Evolutionary conservation across 352 stramenopile species (phyloP).

Genomic region (Phytopythium chamaehyphon): DNA sequence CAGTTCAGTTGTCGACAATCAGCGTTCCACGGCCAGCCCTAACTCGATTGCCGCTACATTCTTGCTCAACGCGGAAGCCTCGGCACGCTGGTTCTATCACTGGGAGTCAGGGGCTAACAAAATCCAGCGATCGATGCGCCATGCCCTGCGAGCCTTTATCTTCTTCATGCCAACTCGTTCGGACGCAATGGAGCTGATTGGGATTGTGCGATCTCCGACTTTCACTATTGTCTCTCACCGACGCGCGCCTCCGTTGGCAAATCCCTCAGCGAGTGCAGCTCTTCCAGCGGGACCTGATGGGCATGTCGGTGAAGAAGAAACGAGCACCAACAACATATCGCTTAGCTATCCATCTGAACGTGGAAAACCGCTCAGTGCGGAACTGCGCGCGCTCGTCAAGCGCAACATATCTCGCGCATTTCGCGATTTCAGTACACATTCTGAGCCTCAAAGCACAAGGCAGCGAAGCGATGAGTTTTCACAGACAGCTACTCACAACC

Average conservation of each 20-base stretch:
- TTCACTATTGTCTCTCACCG: slow-evolving; percentile 47
- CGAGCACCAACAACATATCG: neutral
- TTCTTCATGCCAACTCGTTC: slow-evolving; percentile 16
- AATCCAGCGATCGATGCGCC: slow-evolving; percentile 47
- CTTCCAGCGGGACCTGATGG: neutral
- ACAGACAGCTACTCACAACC: too few relatives aligned
- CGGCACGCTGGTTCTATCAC: slow-evolving; percentile 60
- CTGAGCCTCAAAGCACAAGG: slow-evolving; percentile 4
- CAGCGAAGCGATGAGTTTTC: slow-evolving; percentile 4
- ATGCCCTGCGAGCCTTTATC: slow-evolving; percentile 54
- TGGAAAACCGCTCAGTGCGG: slow-evolving; percentile 11
- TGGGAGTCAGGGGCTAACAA: slow-evolving; percentile 63
- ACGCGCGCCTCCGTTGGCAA: slow-evolving; percentile 11
- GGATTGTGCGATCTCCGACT: slow-evolving; percentile 27
- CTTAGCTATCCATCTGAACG: slow-evolving; percentile 17
- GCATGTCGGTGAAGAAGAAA: too few relatives aligned
- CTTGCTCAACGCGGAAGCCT: slow-evolving; percentile 42
- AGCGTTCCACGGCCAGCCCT: too few relatives aligned
- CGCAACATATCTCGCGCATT: slow-evolving; percentile 35
- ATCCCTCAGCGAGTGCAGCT: neutral
- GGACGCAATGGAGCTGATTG: slow-evolving; percentile 20
- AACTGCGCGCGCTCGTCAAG: slow-evolving; percentile 25
- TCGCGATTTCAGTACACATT: slow-evolving; percentile 23
- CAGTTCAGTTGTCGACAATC: too few relatives aligned
- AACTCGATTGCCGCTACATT: slow-evolving; percentile 6